Evolutionary conservation across 116 monocot genomes (phyloP).

Genomic region (Posidonia oceanica): DNA sequence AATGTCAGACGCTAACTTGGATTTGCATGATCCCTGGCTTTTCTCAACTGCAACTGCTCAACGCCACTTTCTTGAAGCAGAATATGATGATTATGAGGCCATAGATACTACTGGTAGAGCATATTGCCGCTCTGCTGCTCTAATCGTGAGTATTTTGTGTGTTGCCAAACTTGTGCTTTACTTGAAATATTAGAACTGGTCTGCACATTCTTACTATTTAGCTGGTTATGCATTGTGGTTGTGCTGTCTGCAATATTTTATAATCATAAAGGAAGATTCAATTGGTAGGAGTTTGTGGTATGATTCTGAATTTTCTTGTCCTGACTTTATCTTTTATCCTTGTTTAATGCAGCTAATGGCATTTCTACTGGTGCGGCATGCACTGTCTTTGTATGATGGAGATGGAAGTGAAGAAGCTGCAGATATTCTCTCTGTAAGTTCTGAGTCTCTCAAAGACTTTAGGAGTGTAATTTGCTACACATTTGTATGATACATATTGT

Average conservation of each 20-base stretch:
- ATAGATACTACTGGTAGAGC: constrained; percentile 70
- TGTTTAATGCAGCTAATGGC: constrained; percentile 55
- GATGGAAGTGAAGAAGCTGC: constrained; percentile 83
- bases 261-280: too few relatives aligned
- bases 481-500: too few relatives aligned
- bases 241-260: too few relatives aligned
- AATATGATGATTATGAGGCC: constrained; percentile 78
- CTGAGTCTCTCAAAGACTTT: too few relatives aligned
- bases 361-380: constrained; percentile 80
- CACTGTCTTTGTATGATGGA: constrained; percentile 43
- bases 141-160: constrained; percentile 53
- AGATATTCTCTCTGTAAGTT: constrained; percentile 68
- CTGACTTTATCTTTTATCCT: neutral
- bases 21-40: constrained; percentile 65
- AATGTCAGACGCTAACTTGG: constrained; percentile 56
- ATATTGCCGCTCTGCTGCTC: constrained; percentile 79
- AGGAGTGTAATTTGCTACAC: neutral
- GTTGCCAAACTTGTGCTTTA: neutral
- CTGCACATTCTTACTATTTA: too few relatives aligned
- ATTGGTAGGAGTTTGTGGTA: too few relatives aligned
- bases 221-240: too few relatives aligned
- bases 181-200: too few relatives aligned
- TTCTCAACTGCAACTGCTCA: constrained; percentile 81
- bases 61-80: constrained; percentile 71
- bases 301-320: neutral